Percentiles rank a stretch among this genome's conserved stretches.
Conservation (phyloP, 129 eudicot species). For the Lonicera japonica region DNA sequence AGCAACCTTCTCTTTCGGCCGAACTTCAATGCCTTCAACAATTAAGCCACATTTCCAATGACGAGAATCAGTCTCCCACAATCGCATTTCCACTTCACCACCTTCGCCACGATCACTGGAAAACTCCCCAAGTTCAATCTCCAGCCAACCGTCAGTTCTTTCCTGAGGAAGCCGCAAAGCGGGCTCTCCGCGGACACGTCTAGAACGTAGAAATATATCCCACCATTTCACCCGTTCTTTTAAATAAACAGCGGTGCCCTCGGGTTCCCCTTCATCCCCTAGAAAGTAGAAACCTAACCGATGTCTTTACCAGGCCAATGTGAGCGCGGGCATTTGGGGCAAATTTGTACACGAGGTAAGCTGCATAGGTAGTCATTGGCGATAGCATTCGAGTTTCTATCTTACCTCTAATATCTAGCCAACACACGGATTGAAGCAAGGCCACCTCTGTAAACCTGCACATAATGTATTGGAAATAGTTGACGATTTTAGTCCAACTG, state of each 20-base stretch:
- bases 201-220: slow-evolving; percentile 1
- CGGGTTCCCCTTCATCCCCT: slow-evolving; percentile 10
- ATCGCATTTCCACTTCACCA: slow-evolving; percentile 41
- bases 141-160: slow-evolving; percentile 65
- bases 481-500: too few relatives aligned
- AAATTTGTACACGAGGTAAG: slow-evolving; percentile 43
- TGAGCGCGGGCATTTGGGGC: slow-evolving; percentile 20
- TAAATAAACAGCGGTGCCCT: slow-evolving; percentile 8
- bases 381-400: slow-evolving; percentile 35
- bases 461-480: too few relatives aligned
- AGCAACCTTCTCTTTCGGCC: slow-evolving; percentile 19
- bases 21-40: slow-evolving; percentile 52
- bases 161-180: slow-evolving; percentile 12
- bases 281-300: slow-evolving; percentile 19
- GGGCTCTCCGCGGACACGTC: neutral
- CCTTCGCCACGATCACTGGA: slow-evolving; percentile 12
- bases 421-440: slow-evolving; percentile 32
- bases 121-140: slow-evolving; percentile 53
- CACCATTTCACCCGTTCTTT: neutral
- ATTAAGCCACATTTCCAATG: slow-evolving; percentile 43
- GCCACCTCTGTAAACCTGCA: slow-evolving; percentile 56
- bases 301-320: slow-evolving; percentile 18
- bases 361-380: slow-evolving; percentile 32
- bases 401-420: slow-evolving; percentile 44
- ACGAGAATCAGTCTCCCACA: slow-evolving; percentile 26